Evolutionary conservation across 495 filamentous ascomycete species (phyloP).

Genomic region (Chaetomidium leptoderma): DNA sequence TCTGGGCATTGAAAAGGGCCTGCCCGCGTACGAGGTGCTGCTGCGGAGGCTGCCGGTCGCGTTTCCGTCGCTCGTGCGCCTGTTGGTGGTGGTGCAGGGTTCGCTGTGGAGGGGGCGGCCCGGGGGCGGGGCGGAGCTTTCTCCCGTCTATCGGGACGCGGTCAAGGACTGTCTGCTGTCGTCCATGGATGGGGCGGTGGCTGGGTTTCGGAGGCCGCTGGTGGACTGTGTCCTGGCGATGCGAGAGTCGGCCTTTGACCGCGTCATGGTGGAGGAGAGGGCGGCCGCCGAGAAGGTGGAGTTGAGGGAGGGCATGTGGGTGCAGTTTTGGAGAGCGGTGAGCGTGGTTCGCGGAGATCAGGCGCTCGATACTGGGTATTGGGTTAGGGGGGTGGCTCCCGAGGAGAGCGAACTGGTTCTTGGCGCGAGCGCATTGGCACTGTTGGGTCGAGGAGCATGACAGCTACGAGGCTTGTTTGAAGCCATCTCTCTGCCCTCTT

Average conservation of each 20-base stretch:
- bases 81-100: constrained; percentile 6
- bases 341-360: neutral
- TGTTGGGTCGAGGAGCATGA: too few species aligned
- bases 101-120: neutral
- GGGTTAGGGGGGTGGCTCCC: constrained; percentile 7
- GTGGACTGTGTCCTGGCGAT: constrained; percentile 5
- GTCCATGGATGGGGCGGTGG: constrained; percentile 9
- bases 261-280: constrained; percentile 2
- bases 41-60: constrained; percentile 5
- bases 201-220: constrained; percentile 1
- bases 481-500: too few species aligned
- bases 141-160: neutral
- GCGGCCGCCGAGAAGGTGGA: neutral
- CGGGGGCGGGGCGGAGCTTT: neutral
- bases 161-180: neutral
- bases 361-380: constrained; percentile 2
- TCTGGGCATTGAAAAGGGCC: constrained; percentile 8
- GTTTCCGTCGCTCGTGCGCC: constrained; percentile 12
- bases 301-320: neutral
- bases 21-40: constrained; percentile 12
- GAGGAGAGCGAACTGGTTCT: too few species aligned
- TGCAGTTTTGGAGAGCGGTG: constrained; percentile 9
- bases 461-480: too few species aligned
- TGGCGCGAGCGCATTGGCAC: too few species aligned
- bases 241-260: neutral